A percentile compares a stretch with the other conserved stretches of the same genome.
Conservation (phyloP, 83 land plant species). For the Larix sibirica region DNA sequence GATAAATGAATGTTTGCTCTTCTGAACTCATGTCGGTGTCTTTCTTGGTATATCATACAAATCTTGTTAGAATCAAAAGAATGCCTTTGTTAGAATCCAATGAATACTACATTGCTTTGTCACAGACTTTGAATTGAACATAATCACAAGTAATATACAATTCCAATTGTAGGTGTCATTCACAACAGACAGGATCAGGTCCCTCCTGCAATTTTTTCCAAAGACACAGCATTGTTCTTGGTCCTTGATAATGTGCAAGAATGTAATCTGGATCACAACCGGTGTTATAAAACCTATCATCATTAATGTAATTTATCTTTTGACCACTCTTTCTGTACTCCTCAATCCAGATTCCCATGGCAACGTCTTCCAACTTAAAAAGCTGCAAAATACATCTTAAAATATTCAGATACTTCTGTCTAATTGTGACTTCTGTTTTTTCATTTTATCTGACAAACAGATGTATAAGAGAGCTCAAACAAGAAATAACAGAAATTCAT, state of each 20-base stretch:
- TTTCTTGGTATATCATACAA: constrained; percentile 1
- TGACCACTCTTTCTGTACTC: constrained; percentile 43
- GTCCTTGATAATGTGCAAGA: constrained; percentile 85
- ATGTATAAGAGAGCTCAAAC: not conserved
- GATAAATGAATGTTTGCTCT: not conserved
- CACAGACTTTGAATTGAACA: constrained; percentile 13
- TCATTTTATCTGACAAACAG: not conserved
- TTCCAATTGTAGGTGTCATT: constrained; percentile 20
- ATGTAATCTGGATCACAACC: constrained; percentile 64
- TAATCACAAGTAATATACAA: constrained; percentile 16
- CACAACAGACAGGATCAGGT: constrained; percentile 70
- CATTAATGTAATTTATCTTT: constrained; percentile 39
- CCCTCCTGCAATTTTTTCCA: constrained; percentile 77
- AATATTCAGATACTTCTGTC: not conserved
- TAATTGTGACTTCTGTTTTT: not conserved
- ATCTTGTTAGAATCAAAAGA: constrained; percentile 12
- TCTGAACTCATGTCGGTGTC: not conserved
- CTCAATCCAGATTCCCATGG: constrained; percentile 79
- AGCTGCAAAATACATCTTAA: constrained; percentile 40
- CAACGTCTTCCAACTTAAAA: constrained; percentile 76
- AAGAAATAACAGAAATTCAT: not conserved
- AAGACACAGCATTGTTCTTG: constrained; percentile 70
- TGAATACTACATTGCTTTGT: not conserved
- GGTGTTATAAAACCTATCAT: constrained; percentile 45
- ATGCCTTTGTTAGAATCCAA: constrained; percentile 2